phyloP scores from a whole-genome alignment of 192 early-diverging fungal species.

The Glomus cerebriforme region DNA sequence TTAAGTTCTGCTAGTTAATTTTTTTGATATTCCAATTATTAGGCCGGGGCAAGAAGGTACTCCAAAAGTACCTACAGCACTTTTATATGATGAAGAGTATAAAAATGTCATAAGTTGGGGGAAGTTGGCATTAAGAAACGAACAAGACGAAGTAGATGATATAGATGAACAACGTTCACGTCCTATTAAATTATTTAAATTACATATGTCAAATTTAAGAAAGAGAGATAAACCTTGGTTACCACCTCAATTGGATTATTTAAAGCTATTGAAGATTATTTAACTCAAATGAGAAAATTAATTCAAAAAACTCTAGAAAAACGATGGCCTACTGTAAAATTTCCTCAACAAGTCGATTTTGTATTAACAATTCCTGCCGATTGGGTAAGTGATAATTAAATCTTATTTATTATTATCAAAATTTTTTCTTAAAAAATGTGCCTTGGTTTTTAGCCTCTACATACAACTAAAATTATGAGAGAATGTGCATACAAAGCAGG shows the following conservation, averaged over 20 bases:
- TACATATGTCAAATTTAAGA: slow-evolving; percentile 15
- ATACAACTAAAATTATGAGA: slow-evolving; percentile 12
- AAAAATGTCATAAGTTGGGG: slow-evolving; percentile 10
- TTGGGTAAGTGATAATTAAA: neutral
- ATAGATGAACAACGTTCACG: neutral
- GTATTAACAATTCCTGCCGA: slow-evolving; percentile 18
- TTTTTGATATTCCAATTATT: neutral
- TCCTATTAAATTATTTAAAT: slow-evolving; percentile 30
- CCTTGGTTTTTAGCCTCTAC: neutral
- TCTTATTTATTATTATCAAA: too few species aligned
- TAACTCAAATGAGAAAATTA: slow-evolving; percentile 1
- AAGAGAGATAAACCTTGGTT: slow-evolving; percentile 12
- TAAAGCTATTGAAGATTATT: slow-evolving; percentile 24
- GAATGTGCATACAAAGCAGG: slow-evolving; percentile 4
- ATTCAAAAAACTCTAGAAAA: neutral
- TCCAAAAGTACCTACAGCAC: slow-evolving; percentile 13
- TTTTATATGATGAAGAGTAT: slow-evolving; percentile 23
- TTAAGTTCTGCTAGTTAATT: neutral
- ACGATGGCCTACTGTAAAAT: neutral
- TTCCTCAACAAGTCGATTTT: slow-evolving; percentile 10
- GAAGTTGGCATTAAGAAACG: neutral
- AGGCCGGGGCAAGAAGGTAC: neutral
- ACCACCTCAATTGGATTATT: neutral
- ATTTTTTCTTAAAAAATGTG: too few species aligned
- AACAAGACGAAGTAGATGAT: neutral